Conservation (phyloP, 1,284 basidiomycete genomes). For the Cutaneotrichosporon arboriforme region DNA sequence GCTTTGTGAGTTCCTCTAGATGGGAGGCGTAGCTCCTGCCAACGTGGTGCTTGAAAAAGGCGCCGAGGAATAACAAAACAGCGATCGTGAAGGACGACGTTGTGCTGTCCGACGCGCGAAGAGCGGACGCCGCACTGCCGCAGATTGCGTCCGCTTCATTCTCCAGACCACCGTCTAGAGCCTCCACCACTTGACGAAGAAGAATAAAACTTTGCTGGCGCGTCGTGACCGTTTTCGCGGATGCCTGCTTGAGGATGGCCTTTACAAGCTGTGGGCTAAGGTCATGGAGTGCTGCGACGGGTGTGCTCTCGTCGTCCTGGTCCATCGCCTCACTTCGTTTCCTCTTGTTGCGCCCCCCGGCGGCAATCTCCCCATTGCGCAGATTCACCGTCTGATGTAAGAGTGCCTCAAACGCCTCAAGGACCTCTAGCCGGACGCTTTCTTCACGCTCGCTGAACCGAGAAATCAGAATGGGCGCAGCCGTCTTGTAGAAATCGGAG, state of each 20-base stretch:
- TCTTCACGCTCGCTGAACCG: conserved; percentile 93
- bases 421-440: conserved; percentile 89
- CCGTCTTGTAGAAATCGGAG: conserved; percentile 67
- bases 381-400: conserved; percentile 64
- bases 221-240: conserved; percentile 74
- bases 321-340: conserved; percentile 70
- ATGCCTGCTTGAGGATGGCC: conserved; percentile 75
- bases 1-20: conserved; percentile 63
- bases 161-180: conserved; percentile 77
- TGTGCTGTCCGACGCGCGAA: conserved; percentile 54
- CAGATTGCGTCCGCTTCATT: conserved; percentile 58
- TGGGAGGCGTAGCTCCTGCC: conserved; percentile 60
- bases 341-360: conserved; percentile 38
- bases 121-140: conserved; percentile 30
- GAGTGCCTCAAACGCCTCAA: conserved; percentile 74
- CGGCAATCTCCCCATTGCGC: conserved; percentile 27
- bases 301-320: conserved; percentile 56
- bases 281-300: conserved; percentile 8
- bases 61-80: conserved; percentile 73
- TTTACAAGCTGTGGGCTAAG: conserved; percentile 76
- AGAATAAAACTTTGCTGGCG: conserved; percentile 80
- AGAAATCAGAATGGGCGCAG: conserved; percentile 80
- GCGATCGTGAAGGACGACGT: conserved; percentile 71
- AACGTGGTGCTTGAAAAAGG: conserved; percentile 76
- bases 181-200: conserved; percentile 67